Evolutionary conservation across 148 eudicot species (phyloP).

Genomic region (Camellia japonica): DNA sequence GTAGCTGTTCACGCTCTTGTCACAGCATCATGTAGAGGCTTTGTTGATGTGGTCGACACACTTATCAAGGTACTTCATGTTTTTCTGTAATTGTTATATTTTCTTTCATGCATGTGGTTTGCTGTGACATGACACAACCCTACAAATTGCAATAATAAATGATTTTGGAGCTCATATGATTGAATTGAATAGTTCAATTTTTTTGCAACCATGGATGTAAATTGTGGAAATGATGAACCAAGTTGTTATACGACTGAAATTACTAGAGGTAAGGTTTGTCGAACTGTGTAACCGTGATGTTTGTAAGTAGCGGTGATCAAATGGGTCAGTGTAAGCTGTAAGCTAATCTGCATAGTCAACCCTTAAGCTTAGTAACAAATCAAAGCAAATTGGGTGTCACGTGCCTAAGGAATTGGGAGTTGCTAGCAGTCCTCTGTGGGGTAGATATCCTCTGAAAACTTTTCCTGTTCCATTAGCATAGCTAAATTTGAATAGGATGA

Average conservation of each 20-base stretch:
- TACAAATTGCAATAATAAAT: not conserved
- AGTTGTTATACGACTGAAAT: not conserved
- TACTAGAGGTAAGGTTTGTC: not conserved
- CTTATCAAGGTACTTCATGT: conserved; percentile 50
- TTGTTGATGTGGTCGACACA: conserved; percentile 57
- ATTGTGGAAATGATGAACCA: not conserved
- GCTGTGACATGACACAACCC: too few species aligned
- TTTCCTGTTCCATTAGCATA: too few species aligned
- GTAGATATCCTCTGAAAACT: too few species aligned
- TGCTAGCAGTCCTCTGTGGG: not conserved
- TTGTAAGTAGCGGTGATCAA: not conserved
- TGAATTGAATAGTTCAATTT: not conserved
- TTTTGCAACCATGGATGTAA: not conserved
- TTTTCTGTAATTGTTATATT: not conserved
- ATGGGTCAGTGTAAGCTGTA: not conserved
- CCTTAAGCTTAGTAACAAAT: not conserved
- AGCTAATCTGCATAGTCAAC: not conserved
- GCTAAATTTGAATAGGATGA: too few species aligned
- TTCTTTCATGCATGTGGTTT: not conserved
- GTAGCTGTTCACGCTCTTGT: conserved; percentile 68
- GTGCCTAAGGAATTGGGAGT: not conserved
- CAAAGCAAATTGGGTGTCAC: not conserved
- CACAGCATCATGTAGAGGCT: conserved; percentile 64
- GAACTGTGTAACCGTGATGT: not conserved
- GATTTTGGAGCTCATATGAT: not conserved